A percentile compares a stretch with the other conserved stretches of the same genome.
These are phyloP conservation scores for Suillus occidentalis DNA, from an alignment of 768 basidiomycete species.

Conservation along the genomic window DNA sequence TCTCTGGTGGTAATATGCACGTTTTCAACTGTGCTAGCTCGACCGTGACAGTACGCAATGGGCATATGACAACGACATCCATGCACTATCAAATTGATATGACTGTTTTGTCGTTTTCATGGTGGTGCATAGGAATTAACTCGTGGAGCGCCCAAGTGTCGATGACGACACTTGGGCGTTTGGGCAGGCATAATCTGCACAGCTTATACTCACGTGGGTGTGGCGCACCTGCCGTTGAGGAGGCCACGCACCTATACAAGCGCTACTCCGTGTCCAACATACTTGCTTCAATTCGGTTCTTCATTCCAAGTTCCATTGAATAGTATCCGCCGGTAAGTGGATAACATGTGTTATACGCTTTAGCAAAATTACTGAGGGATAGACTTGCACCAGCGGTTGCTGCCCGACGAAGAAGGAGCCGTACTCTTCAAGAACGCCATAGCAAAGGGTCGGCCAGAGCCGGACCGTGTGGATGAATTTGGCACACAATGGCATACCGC, in stretches of 20 bases:
- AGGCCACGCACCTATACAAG: background rate
- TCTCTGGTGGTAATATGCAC: conserved; percentile 10
- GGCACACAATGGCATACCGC: background rate
- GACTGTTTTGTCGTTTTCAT: background rate
- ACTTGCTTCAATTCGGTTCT: background rate
- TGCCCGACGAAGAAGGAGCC: background rate
- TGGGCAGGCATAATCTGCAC: background rate
- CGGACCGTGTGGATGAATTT: background rate
- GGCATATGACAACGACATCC: conserved; percentile 30
- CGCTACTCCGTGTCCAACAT: background rate
- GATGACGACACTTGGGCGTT: too few relatives aligned
- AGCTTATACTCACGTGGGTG: background rate
- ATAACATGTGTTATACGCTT: background rate
- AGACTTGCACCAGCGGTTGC: background rate
- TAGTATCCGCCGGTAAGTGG: background rate
- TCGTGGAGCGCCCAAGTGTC: background rate
- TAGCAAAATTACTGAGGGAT: background rate
- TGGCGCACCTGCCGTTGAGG: background rate
- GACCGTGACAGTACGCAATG: conserved; percentile 34
- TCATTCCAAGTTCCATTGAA: background rate
- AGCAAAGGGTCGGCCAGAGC: background rate
- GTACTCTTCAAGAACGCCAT: background rate
- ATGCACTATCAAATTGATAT: background rate
- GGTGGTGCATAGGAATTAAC: background rate
- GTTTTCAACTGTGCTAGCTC: conserved; percentile 18